Conservation (phyloP, 495 filamentous ascomycete genomes). For the Penicillium cosmopolitanum region DNA sequence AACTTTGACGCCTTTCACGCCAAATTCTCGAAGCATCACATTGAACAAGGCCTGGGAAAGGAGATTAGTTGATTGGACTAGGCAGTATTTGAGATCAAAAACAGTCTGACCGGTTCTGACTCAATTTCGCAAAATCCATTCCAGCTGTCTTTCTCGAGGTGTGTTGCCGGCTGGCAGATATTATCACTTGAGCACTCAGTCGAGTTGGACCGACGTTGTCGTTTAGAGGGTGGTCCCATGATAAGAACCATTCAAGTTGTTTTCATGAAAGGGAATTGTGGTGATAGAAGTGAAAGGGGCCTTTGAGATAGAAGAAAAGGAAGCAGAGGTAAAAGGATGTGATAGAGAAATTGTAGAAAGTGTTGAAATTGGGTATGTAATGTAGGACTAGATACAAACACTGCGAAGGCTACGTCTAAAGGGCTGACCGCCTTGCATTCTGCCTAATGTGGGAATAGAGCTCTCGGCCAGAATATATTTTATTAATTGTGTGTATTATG, state of each 20-base stretch:
- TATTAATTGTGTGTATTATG: too few relatives aligned
- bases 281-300: background rate
- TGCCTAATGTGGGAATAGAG: background rate
- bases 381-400: background rate
- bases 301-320: background rate
- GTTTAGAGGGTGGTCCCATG: slow-evolving; percentile 42
- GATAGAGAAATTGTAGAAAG: background rate
- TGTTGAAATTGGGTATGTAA: background rate
- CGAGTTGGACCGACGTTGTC: slow-evolving; percentile 33
- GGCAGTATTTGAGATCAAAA: background rate
- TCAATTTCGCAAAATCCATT: slow-evolving; percentile 87
- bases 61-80: background rate
- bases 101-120: slow-evolving; percentile 75
- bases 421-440: background rate
- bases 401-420: background rate
- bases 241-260: slow-evolving; percentile 1
- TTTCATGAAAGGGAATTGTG: background rate
- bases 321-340: background rate
- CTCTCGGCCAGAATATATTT: too few relatives aligned
- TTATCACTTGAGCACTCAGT: slow-evolving; percentile 24
- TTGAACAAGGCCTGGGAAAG: slow-evolving; percentile 73
- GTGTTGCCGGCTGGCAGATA: slow-evolving; percentile 41
- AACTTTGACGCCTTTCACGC: slow-evolving; percentile 71
- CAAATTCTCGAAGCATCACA: slow-evolving; percentile 77
- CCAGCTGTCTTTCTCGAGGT: slow-evolving; percentile 55